These are phyloP conservation scores for Avicennia marina DNA, from an alignment of 257 asterid genomes.

Conservation along the genomic window DNA sequence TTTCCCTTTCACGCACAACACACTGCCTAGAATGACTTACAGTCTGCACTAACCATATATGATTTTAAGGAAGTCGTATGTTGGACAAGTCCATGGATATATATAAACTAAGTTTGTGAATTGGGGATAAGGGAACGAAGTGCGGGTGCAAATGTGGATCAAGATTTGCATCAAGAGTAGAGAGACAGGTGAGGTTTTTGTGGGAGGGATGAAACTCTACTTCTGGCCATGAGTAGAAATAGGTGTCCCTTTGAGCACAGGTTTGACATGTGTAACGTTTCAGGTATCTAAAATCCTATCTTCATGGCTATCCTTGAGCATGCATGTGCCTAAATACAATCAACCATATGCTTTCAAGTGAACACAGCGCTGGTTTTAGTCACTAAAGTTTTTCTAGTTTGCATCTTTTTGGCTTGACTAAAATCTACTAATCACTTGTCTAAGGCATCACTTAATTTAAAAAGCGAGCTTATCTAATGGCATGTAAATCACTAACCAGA, in stretches of 20 bases:
- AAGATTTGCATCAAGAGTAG: slow-evolving; percentile 9
- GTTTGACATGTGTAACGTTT: slow-evolving; percentile 29
- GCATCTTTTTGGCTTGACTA: too few species aligned
- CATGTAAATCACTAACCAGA: too few species aligned
- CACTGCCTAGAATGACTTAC: neutral
- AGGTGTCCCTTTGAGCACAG: slow-evolving; percentile 13
- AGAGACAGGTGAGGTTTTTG: slow-evolving; percentile 32
- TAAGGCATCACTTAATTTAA: too few species aligned
- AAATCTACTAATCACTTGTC: too few species aligned
- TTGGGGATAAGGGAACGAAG: neutral
- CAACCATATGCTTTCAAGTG: neutral
- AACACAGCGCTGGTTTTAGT: neutral
- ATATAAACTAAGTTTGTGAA: neutral
- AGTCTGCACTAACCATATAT: neutral
- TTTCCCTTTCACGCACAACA: neutral
- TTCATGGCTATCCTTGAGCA: slow-evolving; percentile 8
- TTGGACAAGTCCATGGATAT: too few species aligned
- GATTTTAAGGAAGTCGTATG: neutral
- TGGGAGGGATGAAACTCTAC: slow-evolving; percentile 15
- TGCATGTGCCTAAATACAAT: slow-evolving; percentile 3
- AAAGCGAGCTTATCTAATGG: too few species aligned
- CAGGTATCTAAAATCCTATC: slow-evolving; percentile 21
- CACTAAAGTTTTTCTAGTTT: neutral
- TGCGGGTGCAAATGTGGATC: slow-evolving; percentile 11
- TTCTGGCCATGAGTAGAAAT: slow-evolving; percentile 32